Conservation (phyloP, 2,329 filamentous ascomycete genomes). For the Colletotrichum brevisporum region DNA sequence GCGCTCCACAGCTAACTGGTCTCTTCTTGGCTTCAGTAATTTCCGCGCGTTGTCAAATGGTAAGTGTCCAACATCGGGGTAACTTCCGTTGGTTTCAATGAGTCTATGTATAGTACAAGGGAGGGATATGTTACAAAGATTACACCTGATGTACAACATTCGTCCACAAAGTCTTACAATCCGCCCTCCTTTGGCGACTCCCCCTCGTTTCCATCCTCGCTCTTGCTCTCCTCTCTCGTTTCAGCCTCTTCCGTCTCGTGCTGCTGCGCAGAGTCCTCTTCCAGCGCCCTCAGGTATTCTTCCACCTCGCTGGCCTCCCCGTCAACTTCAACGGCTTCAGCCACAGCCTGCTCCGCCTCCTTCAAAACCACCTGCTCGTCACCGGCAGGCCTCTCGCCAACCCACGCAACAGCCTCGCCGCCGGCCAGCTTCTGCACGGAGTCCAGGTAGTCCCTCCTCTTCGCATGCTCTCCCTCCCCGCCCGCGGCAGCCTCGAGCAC, state of each 20-base stretch:
- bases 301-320: neutral
- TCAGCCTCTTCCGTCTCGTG: neutral
- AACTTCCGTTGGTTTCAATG: neutral
- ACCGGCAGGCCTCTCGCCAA: constrained; percentile 17
- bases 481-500: constrained; percentile 52
- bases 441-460: neutral
- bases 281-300: neutral
- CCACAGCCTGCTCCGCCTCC: too few species aligned
- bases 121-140: constrained; percentile 15
- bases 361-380: neutral
- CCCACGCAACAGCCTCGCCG: constrained; percentile 8
- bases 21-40: too few species aligned
- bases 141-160: constrained; percentile 21
- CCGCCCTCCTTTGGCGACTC: neutral
- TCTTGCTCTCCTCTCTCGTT: too few species aligned
- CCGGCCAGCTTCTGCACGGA: constrained; percentile 15
- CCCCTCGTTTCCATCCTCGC: neutral
- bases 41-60: too few species aligned
- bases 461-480: neutral
- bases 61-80: too few species aligned
- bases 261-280: neutral
- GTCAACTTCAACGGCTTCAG: neutral
- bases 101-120: neutral
- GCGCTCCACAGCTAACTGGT: too few species aligned
- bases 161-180: constrained; percentile 14